phyloP scores from a whole-genome alignment of 768 basidiomycete genomes.

The Boletus insuetus region DNA sequence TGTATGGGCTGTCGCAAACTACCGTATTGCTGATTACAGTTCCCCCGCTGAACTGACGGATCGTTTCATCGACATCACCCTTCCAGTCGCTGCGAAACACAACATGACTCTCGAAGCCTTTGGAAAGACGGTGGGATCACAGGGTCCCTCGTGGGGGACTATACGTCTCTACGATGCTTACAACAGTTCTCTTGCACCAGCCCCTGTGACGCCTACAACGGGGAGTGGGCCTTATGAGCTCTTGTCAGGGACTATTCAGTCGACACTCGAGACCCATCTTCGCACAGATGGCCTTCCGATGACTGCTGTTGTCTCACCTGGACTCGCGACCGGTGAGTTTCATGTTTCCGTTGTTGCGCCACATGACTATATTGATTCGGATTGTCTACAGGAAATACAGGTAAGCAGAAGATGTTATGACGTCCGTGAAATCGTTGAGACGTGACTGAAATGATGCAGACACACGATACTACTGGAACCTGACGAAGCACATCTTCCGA shows the following conservation, averaged over 20 bases:
- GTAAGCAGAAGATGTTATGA: slow-evolving; percentile 13
- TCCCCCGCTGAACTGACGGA: slow-evolving; percentile 12
- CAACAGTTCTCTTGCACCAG: slow-evolving; percentile 36
- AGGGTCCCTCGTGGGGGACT: slow-evolving; percentile 33
- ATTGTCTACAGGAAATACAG: slow-evolving; percentile 20
- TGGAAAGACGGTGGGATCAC: slow-evolving; percentile 29
- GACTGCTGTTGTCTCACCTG: slow-evolving; percentile 37
- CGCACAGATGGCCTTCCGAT: slow-evolving; percentile 20
- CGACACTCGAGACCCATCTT: slow-evolving; percentile 35
- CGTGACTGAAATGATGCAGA: slow-evolving; percentile 27
- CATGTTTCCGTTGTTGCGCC: neutral
- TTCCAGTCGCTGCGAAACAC: slow-evolving; percentile 28
- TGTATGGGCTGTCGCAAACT: slow-evolving; percentile 36
- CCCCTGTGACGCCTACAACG: slow-evolving; percentile 41
- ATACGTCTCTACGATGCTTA: slow-evolving; percentile 39
- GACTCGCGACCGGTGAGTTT: slow-evolving; percentile 20
- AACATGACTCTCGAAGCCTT: slow-evolving; percentile 44
- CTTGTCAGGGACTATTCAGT: slow-evolving; percentile 43
- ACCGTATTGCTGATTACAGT: slow-evolving; percentile 35
- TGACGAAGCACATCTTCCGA: slow-evolving; percentile 47
- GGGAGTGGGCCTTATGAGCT: slow-evolving; percentile 38
- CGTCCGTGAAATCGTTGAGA: slow-evolving; percentile 9
- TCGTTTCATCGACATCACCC: slow-evolving; percentile 8
- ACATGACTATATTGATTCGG: slow-evolving; percentile 4
- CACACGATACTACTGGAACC: slow-evolving; percentile 44